Base-by-base conservation (phyloP, 495 filamentous ascomycete species). In the Penicillium paxilli region DNA sequence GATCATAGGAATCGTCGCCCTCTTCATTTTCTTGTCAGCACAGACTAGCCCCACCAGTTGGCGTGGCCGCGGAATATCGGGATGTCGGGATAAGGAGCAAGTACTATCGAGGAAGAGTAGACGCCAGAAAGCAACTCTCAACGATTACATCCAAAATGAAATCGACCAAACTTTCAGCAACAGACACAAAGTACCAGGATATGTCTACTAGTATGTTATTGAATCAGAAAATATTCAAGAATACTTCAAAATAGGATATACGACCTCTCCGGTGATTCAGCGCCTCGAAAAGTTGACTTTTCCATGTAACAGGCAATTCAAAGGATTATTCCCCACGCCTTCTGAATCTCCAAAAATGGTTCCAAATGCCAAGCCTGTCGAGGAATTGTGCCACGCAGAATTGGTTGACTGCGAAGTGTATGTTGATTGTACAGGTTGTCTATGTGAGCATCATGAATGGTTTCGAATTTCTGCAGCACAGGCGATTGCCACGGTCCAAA, bases 331-430 rank as follows among this genome's bases (percentile, higher is more conserved):
- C 37, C 49, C 49, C 1, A 19, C 19, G 17, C 37, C 49, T 20
- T 8, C 38, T 51, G 20, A 17, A 1, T 11, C 10, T 16, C 21
- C 49, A 10, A 16, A n/a, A 11, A 14, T 44, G 4, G 25, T 51
- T 51, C 49, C 49, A 28, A 51, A 51, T 44, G 49, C 49, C 24
- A 9, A 10, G 6, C 49, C 37, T 12, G 49, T 51, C 32, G 49
- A 51, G 37, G 16, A 51, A 23, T 51, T 51, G 26, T 51, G 49
- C 20, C 49, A 51, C 26, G 49, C 49, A 14, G 49, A 51, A 30
- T 44, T 51, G 38, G 25, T 19, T 19, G 14, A 51, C 44, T 23
- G 35, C 24, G 23, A 44, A 30, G 49, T 33, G 0, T 20, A 7
- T 32, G 21, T 51, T 44, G 12, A 51, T 44, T 51, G 49, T 44